These are phyloP conservation scores for Zymoseptoria pseudotritici DNA, from an alignment of 2,329 filamentous ascomycete genomes.

Conservation along the genomic window DNA sequence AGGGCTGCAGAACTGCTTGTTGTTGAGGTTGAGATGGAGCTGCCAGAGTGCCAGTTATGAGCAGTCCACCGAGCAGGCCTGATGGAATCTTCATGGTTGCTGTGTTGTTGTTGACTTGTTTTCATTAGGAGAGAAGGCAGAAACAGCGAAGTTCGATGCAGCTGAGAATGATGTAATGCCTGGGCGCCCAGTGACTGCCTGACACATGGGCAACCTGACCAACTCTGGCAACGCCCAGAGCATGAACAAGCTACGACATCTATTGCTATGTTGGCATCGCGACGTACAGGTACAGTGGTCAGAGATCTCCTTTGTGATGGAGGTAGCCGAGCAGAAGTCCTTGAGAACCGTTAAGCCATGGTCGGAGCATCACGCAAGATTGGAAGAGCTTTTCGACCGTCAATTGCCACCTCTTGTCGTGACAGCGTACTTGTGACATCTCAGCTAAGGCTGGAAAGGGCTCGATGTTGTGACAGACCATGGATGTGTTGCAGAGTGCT, in stretches of 20 bases:
- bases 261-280: background rate
- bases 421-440: too few species aligned
- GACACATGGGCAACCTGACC: background rate
- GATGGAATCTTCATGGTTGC: background rate
- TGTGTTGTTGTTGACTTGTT: background rate
- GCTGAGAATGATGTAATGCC: background rate
- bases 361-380: too few species aligned
- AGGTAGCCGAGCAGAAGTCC: too few species aligned
- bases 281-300: too few species aligned
- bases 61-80: background rate
- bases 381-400: too few species aligned
- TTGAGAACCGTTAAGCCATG: too few species aligned
- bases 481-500: too few species aligned
- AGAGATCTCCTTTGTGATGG: too few species aligned
- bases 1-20: slow-evolving; percentile 5
- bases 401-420: too few species aligned
- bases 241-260: background rate
- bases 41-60: background rate
- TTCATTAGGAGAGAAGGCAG: background rate
- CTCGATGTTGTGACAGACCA: too few species aligned
- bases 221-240: too few species aligned
- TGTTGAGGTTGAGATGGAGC: slow-evolving; percentile 4
- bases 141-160: background rate
- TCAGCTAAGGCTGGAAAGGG: too few species aligned
- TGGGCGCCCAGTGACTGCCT: background rate